Evolutionary conservation across 2,329 filamentous ascomycete species (phyloP), one percentile per base, ranked within the genome.

Genomic region (Colletotrichum paranaense): DNA sequence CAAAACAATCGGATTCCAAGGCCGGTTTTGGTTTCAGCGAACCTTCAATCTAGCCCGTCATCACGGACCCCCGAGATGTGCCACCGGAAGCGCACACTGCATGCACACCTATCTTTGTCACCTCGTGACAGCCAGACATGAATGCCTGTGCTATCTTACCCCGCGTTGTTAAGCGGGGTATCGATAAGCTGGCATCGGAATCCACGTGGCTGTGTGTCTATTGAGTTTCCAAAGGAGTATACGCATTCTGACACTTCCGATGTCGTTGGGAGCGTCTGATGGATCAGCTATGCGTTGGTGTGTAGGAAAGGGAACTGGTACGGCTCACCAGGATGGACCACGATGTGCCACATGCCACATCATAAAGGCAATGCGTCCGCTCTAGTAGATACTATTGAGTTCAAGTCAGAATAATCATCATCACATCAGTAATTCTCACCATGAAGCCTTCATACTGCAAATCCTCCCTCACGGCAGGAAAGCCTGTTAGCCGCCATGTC

Each of bases 171-270:
- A 56, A n/a, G 62, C 46, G 62, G 68, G 68, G 68, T 71, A 71
- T 71, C 68, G 68, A 71, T 71, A 71, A 71, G 68, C 62, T 71
- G 62, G 62, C 55, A 46, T 24, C 56, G 28, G 35, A n/a, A 62
- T 55, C 32, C 52, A 24, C 56, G 46, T 49, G 32, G 32, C 22
- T 42, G 38, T 12, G 60, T 69, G 38, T 38, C 35, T 35, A 53
- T 71, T 46, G 62, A 32, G 68, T 67, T 71, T 60, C 56, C 56
- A 32, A 28, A 55, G 32, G 42, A 59, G 62, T 35, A 16, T 60
- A 59, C 62, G 56, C 68, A 55, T 42, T 71, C 49, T 42, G 68
- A 24, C 52, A 62, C 22, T 49, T 53, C 16, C 42, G 32, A 30
- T n/a, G 5, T 63, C 42, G 26, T 52, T 55, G 42, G 55, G 26